Evolutionary conservation across 2,329 filamentous ascomycete species (phyloP), one percentile per base, ranked within the genome.

Genomic region (Trichoderma sp.): DNA sequence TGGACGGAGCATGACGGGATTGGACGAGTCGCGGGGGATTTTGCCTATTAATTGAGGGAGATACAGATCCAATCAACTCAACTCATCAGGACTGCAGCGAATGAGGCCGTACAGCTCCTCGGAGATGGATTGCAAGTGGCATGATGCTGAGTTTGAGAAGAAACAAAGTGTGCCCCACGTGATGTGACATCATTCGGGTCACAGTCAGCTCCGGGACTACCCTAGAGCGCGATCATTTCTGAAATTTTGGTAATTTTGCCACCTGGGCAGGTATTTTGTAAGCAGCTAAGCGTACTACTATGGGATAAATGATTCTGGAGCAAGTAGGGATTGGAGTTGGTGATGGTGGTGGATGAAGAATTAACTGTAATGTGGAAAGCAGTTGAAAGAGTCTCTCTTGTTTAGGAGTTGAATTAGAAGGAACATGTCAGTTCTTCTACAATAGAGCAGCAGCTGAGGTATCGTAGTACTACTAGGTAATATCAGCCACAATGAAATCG

Each of bases 1-100:
- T 50, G 75, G 73, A 58, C 77, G 77, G 27, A 79, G 71, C 76
- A 78, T 77, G 39, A 35, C 59, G 59, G 67, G 37, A 45, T 19
- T 45, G 39, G 5, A n/a, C 12, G 39, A 19, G n/a, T n/a, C 39
- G 22, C 13, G 42, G 10, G 1, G n/a, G 9, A 12, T 12, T 22
- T 67, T 0, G 1, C 37, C 22, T n/a, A 32, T 57, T 10, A 25
- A 34, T 32, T 53, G 29, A 63, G 39, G 45, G 27, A 3, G 10
- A 34, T 25, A 2, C n/a, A n/a, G 5, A 37, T 4, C n/a, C 27
- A 19, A 3, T 22, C 45, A 27, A 25, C 5, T 54, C 35, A 50
- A 17, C 35, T 32, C 34, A 34, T 29, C 12, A 9, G 19, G 42
- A 27, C 22, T n/a, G 15, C 29, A 5, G 37, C 52, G 53, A 48